These are phyloP conservation scores for Hortiboletus campestris DNA, from an alignment of 768 basidiomycete genomes.

Conservation along the genomic window DNA sequence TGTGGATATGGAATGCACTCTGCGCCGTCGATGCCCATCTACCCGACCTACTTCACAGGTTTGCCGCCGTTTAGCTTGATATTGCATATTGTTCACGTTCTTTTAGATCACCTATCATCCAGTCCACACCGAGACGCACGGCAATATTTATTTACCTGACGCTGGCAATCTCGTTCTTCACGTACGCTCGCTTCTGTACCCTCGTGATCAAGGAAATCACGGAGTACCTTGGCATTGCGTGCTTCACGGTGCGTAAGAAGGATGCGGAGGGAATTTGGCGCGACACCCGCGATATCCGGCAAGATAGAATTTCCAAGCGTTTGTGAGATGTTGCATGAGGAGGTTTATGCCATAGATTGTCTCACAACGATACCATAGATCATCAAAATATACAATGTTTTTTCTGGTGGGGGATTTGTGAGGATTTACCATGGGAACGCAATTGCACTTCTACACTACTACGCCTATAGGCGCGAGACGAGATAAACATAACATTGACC, in stretches of 20 bases:
- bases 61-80: constrained; percentile 22
- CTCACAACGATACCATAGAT: background rate
- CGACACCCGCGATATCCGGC: constrained; percentile 29
- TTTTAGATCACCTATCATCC: constrained; percentile 68
- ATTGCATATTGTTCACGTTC: background rate
- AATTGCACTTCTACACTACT: no score
- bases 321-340: constrained; percentile 7
- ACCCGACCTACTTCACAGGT: constrained; percentile 66
- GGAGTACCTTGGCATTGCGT: constrained; percentile 89
- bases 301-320: constrained; percentile 24
- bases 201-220: constrained; percentile 89
- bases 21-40: constrained; percentile 84
- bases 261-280: constrained; percentile 67
- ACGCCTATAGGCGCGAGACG: no score
- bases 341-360: background rate
- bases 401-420: background rate
- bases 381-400: background rate
- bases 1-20: constrained; percentile 80
- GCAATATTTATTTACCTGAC: constrained; percentile 73
- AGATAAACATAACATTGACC: no score
- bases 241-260: constrained; percentile 89
- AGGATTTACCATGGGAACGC: background rate
- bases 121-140: constrained; percentile 58
- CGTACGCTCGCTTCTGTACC: constrained; percentile 75
- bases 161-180: constrained; percentile 61